A percentile compares a stretch with the other conserved stretches of the same genome.
These are phyloP conservation scores for Mangifera indica DNA, from an alignment of 345 rosid species.

Conservation along the genomic window DNA sequence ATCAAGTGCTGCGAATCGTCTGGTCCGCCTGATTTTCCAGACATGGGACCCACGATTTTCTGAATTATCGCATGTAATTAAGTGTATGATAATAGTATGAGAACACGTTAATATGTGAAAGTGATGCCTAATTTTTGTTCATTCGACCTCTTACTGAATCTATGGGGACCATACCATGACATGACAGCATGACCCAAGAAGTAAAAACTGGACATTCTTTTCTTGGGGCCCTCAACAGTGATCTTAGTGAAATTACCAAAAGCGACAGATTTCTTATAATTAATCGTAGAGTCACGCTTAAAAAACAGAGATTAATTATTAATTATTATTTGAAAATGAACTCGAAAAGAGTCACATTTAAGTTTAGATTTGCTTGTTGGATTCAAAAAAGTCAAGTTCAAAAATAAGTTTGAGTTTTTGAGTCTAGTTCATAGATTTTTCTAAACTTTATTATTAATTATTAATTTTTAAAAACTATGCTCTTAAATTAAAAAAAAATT, in stretches of 20 bases:
- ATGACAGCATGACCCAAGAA: background rate
- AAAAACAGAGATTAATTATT: conserved; percentile 8
- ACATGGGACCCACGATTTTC: background rate
- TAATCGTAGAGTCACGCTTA: conserved; percentile 8
- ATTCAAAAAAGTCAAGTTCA: background rate
- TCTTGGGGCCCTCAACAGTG: too few species aligned
- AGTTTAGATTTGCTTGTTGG: too few species aligned
- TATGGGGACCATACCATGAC: too few species aligned
- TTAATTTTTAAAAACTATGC: too few species aligned
- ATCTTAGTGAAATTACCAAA: background rate
- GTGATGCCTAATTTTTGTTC: too few species aligned
- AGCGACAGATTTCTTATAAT: background rate
- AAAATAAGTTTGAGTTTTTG: too few species aligned
- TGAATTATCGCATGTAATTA: background rate
- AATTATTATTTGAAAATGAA: too few species aligned
- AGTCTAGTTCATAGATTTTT: too few species aligned
- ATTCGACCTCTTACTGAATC: too few species aligned
- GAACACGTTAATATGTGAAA: conserved; percentile 2
- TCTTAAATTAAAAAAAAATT: too few species aligned
- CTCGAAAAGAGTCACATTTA: too few species aligned
- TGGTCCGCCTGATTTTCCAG: background rate
- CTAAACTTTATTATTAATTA: too few species aligned
- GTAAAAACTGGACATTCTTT: background rate
- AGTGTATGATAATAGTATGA: background rate
- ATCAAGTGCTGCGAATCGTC: background rate